Base-by-base conservation (phyloP, 2,329 filamentous ascomycete genomes). In the Cadophora sp. region DNA sequence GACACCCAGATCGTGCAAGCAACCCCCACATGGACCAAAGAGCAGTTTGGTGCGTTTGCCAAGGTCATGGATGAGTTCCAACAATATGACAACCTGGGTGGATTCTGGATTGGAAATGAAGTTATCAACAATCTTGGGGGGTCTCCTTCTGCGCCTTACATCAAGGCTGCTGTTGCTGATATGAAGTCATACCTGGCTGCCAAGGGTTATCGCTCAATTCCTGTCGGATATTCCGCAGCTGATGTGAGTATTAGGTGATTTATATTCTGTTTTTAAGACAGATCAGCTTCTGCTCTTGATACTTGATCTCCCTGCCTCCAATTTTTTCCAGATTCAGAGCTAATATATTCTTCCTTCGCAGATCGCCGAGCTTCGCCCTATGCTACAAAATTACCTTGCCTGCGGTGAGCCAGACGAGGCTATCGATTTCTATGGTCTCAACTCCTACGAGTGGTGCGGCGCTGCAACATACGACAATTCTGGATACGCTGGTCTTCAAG, bases 41-140 rank as follows among this genome's bases (percentile, higher is more conserved):
- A 85, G 4, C 91, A 95, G 80, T 85, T 88, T 71, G 81, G 88
- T 63, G 83, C 83, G 20, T 74, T 91, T 76, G 90, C 91, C 77
- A 85, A 88, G 30, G 91, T 89, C 39, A 84, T 92, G 72, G 89
- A 92, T 77, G 84, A 82, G 70, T 91, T 92, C 76, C 81, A 84
- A 66, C 83, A 85, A 70, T 92, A 91, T 78, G 80, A 82, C 78
- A 92, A 92, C 81, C 87, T 91, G 1, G 88, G 92, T 14, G 93
- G 91, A 59, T 91, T 96, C 77, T 95, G 96, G 75, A 86, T 97
- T 67, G 94, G 93, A 69, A 97, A 97, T 76, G 94, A 97, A 78
- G 91, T 96, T 65, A 88, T 97, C 73, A 90, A 89, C 55, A 83
- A 80, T 47, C 80, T 80, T 51, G 80, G 81, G 66, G 82, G 86